phyloP scores from a whole-genome alignment of 2,329 filamentous ascomycete genomes.

The Hymenoscyphus fructigenus region DNA sequence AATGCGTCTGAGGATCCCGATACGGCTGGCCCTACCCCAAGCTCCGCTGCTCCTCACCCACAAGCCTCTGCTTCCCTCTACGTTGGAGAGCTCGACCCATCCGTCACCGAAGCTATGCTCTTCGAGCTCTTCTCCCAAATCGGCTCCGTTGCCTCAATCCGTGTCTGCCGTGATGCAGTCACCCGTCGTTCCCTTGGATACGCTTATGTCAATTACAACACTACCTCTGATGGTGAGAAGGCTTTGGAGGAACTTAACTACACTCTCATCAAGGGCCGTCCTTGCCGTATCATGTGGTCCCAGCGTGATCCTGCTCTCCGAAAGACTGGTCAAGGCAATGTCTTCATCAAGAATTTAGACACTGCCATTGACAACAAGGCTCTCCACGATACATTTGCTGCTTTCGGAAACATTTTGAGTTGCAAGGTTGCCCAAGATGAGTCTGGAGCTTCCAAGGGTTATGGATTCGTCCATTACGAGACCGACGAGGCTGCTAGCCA shows the following conservation, averaged over 20 bases:
- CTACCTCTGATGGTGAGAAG: conserved; percentile 92
- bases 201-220: conserved; percentile 99
- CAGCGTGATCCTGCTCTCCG: conserved; percentile 98
- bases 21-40: conserved; percentile 67
- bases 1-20: conserved; percentile 57
- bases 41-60: conserved; percentile 71
- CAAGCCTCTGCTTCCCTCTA: conserved; percentile 97
- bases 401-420: conserved; percentile 98
- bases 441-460: conserved; percentile 94
- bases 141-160: conserved; percentile 96
- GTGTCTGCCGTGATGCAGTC: conserved; percentile 98
- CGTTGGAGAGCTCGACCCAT: conserved; percentile 95
- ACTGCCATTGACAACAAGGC: conserved; percentile 99
- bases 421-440: conserved; percentile 99
- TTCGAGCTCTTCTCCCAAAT: conserved; percentile 99
- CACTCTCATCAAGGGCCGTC: conserved; percentile 97
- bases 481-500: conserved; percentile 95
- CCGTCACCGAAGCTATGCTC: conserved; percentile 99
- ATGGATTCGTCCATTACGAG: conserved; percentile 99
- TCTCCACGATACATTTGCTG: conserved; percentile 97
- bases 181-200: conserved; percentile 98
- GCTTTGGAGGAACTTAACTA: conserved; percentile 99
- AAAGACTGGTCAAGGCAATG: conserved; percentile 98
- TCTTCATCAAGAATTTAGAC: conserved; percentile 99
- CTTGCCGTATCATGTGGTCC: conserved; percentile 99